phyloP scores from a whole-genome alignment of 768 basidiomycete species.

The Grammothele lineata region DNA sequence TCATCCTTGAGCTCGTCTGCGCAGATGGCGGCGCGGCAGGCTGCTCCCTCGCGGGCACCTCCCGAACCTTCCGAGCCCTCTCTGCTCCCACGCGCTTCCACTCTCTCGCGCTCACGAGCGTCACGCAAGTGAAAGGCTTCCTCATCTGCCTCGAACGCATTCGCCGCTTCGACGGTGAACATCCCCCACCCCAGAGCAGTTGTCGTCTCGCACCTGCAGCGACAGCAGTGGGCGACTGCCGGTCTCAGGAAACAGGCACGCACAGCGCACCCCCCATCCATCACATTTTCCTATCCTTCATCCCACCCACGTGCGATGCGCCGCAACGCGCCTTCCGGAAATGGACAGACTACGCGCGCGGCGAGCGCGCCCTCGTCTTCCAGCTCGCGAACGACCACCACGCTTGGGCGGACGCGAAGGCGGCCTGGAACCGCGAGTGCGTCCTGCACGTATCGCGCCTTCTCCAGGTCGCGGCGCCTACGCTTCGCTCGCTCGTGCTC shows the following conservation, averaged over 20 bases:
- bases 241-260: neutral
- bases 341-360: slow-evolving; percentile 12
- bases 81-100: slow-evolving; percentile 4
- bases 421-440: slow-evolving; percentile 11
- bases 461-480: slow-evolving; percentile 5
- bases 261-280: neutral
- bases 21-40: slow-evolving; percentile 9
- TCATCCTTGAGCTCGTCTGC: slow-evolving; percentile 10
- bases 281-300: slow-evolving; percentile 12
- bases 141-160: slow-evolving; percentile 14
- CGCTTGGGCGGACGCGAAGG: slow-evolving; percentile 6
- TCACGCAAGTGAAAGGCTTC: slow-evolving; percentile 8
- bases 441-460: slow-evolving; percentile 10
- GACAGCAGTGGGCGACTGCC: neutral
- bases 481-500: slow-evolving; percentile 9
- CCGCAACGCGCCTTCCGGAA: slow-evolving; percentile 9
- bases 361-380: slow-evolving; percentile 4
- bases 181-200: neutral
- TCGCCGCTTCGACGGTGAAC: neutral
- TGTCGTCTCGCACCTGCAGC: no score
- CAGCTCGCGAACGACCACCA: slow-evolving; percentile 9
- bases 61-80: slow-evolving; percentile 1
- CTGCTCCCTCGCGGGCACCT: slow-evolving; percentile 6
- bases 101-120: slow-evolving; percentile 7
- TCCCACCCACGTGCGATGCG: slow-evolving; percentile 11